Conservation (phyloP, 345 rosid species). For the Lenwebbia sp. region DNA sequence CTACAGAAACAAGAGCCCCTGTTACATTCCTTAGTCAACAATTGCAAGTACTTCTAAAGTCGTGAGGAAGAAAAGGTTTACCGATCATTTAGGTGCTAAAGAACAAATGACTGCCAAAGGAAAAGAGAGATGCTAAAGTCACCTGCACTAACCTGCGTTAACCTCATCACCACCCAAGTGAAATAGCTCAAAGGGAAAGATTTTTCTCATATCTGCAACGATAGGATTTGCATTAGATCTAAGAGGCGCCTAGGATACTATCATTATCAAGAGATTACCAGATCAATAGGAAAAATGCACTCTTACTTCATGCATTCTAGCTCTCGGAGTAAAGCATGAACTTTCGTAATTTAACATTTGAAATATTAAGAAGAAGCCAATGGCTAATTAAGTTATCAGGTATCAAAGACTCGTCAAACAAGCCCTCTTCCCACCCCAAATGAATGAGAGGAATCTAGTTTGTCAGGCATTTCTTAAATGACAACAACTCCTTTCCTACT, state of each 20-base stretch:
- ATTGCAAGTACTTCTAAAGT: background rate
- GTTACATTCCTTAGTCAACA: background rate
- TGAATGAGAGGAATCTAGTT: background rate
- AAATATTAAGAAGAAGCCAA: background rate
- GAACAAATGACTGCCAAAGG: background rate
- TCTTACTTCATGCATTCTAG: background rate
- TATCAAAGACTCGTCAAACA: background rate
- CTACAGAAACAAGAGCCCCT: too few relatives aligned
- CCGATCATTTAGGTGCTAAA: background rate
- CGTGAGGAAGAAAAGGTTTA: background rate
- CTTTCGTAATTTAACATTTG: background rate
- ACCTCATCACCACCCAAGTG: conserved; percentile 99
- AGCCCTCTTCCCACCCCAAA: background rate
- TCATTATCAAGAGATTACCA: background rate
- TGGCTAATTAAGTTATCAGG: background rate
- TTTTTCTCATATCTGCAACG: conserved; percentile 66
- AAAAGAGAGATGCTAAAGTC: background rate
- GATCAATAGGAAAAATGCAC: background rate
- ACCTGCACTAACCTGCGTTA: conserved; percentile 46
- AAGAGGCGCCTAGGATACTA: background rate
- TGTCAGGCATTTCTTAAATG: background rate
- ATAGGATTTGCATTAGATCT: background rate
- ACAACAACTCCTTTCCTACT: background rate
- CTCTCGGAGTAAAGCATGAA: background rate
- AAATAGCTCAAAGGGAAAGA: conserved; percentile 82